A percentile compares a stretch with the other conserved stretches of the same genome.
phyloP scores from a whole-genome alignment of 805 yeast species.

The Candida montana region DNA sequence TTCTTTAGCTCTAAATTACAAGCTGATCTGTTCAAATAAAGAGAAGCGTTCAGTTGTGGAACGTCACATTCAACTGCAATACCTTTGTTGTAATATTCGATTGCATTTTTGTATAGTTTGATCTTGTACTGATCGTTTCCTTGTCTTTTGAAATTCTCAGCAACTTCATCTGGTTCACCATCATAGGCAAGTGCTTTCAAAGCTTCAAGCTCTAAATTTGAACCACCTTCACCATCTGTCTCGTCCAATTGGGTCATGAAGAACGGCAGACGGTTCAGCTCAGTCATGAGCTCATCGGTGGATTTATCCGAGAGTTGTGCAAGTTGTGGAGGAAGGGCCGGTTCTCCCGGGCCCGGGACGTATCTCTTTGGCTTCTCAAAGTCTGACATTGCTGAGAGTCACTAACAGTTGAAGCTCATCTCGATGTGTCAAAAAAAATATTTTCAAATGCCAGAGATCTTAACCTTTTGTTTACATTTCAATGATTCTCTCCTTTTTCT shows the following conservation, averaged over 20 bases:
- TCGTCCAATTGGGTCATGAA: conserved; percentile 88
- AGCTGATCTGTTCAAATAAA: conserved; percentile 82
- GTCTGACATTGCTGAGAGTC: conserved; percentile 1
- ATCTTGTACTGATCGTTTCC: conserved; percentile 83
- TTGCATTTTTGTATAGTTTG: conserved; percentile 70
- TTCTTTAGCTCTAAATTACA: conserved; percentile 83
- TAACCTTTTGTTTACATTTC: neutral
- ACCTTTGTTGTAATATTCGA: conserved; percentile 75
- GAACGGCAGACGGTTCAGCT: conserved; percentile 80
- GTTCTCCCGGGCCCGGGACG: conserved; percentile 52
- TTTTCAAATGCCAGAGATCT: neutral
- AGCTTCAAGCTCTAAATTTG: conserved; percentile 76
- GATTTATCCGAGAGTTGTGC: conserved; percentile 55
- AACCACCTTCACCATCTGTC: conserved; percentile 72
- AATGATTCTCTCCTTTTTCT: too few species aligned
- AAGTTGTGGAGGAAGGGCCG: conserved; percentile 80
- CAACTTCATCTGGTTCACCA: conserved; percentile 91
- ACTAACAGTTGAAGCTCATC: neutral
- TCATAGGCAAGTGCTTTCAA: conserved; percentile 87
- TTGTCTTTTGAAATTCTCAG: conserved; percentile 82
- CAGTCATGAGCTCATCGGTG: conserved; percentile 70
- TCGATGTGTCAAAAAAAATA: conserved; percentile 4
- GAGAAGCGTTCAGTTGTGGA: conserved; percentile 48
- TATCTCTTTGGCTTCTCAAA: conserved; percentile 32
- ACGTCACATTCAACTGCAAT: conserved; percentile 63